A percentile compares a stretch with the other conserved stretches of the same genome.
Conservation (phyloP, 306 rosid genomes). For the Begonia loranthoides region DNA sequence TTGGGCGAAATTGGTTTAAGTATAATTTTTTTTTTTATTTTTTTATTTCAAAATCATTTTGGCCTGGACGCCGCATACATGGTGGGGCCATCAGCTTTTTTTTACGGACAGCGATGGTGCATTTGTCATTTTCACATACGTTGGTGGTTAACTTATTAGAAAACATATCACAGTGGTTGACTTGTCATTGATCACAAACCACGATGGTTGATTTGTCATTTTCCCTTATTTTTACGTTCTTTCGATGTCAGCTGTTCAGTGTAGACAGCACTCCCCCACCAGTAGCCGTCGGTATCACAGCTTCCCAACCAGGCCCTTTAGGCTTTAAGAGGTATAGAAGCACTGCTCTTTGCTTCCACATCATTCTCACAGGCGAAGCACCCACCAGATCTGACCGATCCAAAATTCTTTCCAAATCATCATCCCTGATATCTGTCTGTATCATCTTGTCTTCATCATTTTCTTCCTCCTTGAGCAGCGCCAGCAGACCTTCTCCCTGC, state of each 20-base stretch:
- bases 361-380: background rate
- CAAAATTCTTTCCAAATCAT: slow-evolving; percentile 56
- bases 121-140: too few species aligned
- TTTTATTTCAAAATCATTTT: too few species aligned
- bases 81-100: too few species aligned
- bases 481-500: slow-evolving; percentile 49
- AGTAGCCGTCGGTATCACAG: slow-evolving; percentile 54
- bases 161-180: too few species aligned
- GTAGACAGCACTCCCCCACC: slow-evolving; percentile 90
- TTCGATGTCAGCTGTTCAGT: slow-evolving; percentile 43
- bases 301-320: slow-evolving; percentile 99
- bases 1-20: too few species aligned
- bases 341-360: background rate
- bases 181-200: too few species aligned
- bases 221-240: too few species aligned
- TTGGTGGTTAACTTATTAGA: too few species aligned
- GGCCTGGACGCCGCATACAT: too few species aligned
- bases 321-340: slow-evolving; percentile 41
- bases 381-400: slow-evolving; percentile 72
- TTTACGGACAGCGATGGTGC: too few species aligned
- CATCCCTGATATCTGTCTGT: slow-evolving; percentile 58
- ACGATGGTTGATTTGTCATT: too few species aligned
- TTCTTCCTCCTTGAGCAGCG: slow-evolving; percentile 60
- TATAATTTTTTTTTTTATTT: too few species aligned
- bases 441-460: slow-evolving; percentile 69